Evolutionary conservation across 164 flowering plant genomes (phyloP).

Genomic region (Liquidambar formosana): DNA sequence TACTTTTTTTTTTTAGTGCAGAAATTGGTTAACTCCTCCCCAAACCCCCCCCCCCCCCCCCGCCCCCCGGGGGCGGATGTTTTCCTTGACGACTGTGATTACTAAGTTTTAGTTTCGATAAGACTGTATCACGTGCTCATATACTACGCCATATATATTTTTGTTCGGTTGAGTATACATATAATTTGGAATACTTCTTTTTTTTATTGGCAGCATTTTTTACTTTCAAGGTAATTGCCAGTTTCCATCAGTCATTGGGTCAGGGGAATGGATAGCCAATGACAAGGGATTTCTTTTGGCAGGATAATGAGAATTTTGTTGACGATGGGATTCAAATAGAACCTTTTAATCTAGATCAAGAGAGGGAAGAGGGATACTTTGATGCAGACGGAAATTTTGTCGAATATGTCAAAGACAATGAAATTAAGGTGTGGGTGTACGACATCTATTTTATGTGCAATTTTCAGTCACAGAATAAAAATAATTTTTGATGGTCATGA

Average conservation of each 20-base stretch:
- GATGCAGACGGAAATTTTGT: constrained; percentile 84
- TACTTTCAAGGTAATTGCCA: constrained; percentile 12
- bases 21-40: too few species aligned
- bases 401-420: constrained; percentile 65
- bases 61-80: too few species aligned
- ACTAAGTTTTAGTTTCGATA: too few species aligned
- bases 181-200: constrained; percentile 10
- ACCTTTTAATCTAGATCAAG: constrained; percentile 83
- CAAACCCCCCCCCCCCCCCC: too few species aligned
- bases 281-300: constrained; percentile 34
- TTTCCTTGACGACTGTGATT: too few species aligned
- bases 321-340: constrained; percentile 82
- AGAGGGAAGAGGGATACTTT: constrained; percentile 94
- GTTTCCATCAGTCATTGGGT: constrained; percentile 21
- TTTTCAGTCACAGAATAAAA: not conserved
- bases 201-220: constrained; percentile 5
- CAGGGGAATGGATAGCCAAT: constrained; percentile 20
- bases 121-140: too few species aligned
- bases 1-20: too few species aligned
- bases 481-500: constrained; percentile 1
- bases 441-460: not conserved
- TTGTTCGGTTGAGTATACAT: not conserved
- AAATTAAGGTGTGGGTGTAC: constrained; percentile 55
- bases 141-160: too few species aligned
- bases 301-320: constrained; percentile 64